These are phyloP conservation scores for Septoria linicola DNA, from an alignment of 2,329 filamentous ascomycete species.

Conservation along the genomic window DNA sequence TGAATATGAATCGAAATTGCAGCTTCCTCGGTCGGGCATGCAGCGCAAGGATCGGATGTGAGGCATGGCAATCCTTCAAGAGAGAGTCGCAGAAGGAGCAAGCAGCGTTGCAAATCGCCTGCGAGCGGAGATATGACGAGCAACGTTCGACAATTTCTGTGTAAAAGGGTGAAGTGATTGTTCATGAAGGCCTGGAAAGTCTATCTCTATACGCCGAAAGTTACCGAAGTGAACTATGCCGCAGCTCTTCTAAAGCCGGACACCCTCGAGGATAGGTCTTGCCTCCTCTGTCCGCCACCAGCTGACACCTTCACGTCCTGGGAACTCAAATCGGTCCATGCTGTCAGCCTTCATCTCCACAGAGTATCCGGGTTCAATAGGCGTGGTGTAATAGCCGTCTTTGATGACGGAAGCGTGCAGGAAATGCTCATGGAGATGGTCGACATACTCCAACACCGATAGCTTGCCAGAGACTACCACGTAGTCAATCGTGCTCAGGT, in stretches of 20 bases:
- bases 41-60: too few relatives aligned
- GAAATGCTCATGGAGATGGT: conserved; percentile 93
- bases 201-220: too few relatives aligned
- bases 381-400: conserved; percentile 85
- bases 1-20: too few relatives aligned
- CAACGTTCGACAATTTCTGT: too few relatives aligned
- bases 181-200: too few relatives aligned
- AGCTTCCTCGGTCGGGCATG: too few relatives aligned
- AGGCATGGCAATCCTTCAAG: too few relatives aligned
- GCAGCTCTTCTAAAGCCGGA: not conserved
- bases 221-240: too few relatives aligned
- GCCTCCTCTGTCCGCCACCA: conserved; percentile 86
- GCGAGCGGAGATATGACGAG: too few relatives aligned
- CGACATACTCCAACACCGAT: conserved; percentile 79
- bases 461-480: conserved; percentile 79
- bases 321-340: conserved; percentile 77
- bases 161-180: too few relatives aligned
- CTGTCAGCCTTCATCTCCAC: conserved; percentile 91
- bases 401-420: conserved; percentile 75
- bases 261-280: conserved; percentile 66
- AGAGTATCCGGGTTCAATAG: conserved; percentile 78
- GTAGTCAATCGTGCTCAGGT: conserved; percentile 89
- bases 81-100: too few relatives aligned
- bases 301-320: conserved; percentile 72
- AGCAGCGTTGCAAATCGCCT: too few relatives aligned